phyloP scores from a whole-genome alignment of 805 yeast genomes.

The Wickerhamiella lipophila region DNA sequence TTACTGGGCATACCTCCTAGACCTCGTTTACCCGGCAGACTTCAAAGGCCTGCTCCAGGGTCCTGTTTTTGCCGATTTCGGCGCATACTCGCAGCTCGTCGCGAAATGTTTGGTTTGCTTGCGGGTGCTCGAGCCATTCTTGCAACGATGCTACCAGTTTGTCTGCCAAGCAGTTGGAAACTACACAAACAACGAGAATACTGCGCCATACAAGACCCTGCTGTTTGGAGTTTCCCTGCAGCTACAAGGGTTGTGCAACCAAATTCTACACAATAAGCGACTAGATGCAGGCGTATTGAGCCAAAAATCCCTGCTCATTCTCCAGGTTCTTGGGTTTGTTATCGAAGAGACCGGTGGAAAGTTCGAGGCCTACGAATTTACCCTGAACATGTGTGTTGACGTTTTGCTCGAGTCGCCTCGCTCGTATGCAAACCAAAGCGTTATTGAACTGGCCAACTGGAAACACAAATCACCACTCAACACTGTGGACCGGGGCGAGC shows the following conservation, averaged over 20 bases:
- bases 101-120: slow-evolving; percentile 1
- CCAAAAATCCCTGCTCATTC: slow-evolving; percentile 1
- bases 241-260: slow-evolving; percentile 17
- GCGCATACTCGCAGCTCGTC: slow-evolving; percentile 18
- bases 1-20: slow-evolving; percentile 2
- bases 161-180: slow-evolving; percentile 6
- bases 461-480: not conserved
- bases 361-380: slow-evolving; percentile 18
- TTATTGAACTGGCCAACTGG: slow-evolving; percentile 6
- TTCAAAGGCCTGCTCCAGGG: not conserved
- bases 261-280: slow-evolving; percentile 9
- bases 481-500: slow-evolving; percentile 13
- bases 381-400: slow-evolving; percentile 15
- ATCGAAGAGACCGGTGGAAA: slow-evolving; percentile 14
- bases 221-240: slow-evolving; percentile 18
- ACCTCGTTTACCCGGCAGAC: slow-evolving; percentile 9
- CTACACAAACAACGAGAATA: not conserved
- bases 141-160: not conserved
- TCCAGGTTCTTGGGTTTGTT: slow-evolving; percentile 19
- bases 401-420: slow-evolving; percentile 11
- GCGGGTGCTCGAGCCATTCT: slow-evolving; percentile 1
- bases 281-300: slow-evolving; percentile 10
- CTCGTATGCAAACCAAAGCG: not conserved
- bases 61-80: slow-evolving; percentile 13
- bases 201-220: slow-evolving; percentile 11